A percentile compares a stretch with the other conserved stretches of the same genome.
Conservation (phyloP, 225 moss, liverwort and hornwort species). For the Sphagnum tenellum region DNA sequence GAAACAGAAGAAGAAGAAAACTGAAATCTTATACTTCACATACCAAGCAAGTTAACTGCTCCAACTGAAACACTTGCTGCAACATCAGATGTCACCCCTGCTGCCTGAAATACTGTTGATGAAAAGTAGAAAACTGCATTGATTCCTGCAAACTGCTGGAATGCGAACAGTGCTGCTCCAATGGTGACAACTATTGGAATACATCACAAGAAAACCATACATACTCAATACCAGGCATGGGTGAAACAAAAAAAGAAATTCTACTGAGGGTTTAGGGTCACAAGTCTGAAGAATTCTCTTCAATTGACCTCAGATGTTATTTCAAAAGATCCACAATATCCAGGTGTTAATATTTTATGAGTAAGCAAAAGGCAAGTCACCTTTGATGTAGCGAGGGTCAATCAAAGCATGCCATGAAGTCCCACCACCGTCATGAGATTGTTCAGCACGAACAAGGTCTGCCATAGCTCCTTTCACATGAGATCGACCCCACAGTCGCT, state of each 20-base stretch:
- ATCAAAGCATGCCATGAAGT: constrained; percentile 66
- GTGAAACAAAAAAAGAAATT: no score
- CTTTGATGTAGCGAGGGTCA: constrained; percentile 53
- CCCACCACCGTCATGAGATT: constrained; percentile 47
- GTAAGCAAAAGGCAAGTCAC: constrained; percentile 11
- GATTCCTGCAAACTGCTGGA: constrained; percentile 91
- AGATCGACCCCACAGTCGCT: constrained; percentile 61
- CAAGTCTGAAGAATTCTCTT: no score
- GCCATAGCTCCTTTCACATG: constrained; percentile 68
- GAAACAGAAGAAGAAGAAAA: background rate
- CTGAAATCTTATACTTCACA: background rate
- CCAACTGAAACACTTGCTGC: constrained; percentile 76
- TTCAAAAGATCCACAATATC: no score
- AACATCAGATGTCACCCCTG: constrained; percentile 66
- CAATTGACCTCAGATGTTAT: no score
- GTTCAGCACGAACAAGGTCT: constrained; percentile 55
- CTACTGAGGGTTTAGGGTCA: no score
- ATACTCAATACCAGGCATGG: no score
- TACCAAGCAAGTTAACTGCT: constrained; percentile 68
- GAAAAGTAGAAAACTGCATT: constrained; percentile 91
- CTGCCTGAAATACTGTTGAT: constrained; percentile 69
- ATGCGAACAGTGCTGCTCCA: constrained; percentile 76
- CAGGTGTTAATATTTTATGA: no score
- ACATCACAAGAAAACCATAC: constrained; percentile 28
- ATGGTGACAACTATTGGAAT: constrained; percentile 56